These are phyloP conservation scores for Fusarium redolens DNA, from an alignment of 2,329 filamentous ascomycete genomes.

Conservation along the genomic window DNA sequence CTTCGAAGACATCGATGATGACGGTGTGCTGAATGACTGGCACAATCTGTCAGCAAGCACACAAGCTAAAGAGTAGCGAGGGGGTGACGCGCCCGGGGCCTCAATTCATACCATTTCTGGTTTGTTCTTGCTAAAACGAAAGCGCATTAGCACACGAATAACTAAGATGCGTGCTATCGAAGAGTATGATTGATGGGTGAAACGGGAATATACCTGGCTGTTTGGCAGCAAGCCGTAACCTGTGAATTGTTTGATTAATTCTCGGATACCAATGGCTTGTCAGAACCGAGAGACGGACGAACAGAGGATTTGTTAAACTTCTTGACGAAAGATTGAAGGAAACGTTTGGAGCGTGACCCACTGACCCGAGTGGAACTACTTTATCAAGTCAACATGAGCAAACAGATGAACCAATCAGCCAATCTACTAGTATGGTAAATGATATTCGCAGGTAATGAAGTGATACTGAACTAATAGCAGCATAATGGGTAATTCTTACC, in stretches of 20 bases:
- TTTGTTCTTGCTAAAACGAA: constrained; percentile 34
- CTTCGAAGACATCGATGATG: constrained; percentile 35
- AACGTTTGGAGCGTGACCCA: constrained; percentile 34
- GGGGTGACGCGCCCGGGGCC: no score
- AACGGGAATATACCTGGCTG: constrained; percentile 20
- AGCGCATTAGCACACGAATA: constrained; percentile 1
- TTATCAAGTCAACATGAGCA: constrained; percentile 7
- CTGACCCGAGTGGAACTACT: background rate
- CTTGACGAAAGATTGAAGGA: constrained; percentile 33
- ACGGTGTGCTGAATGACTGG: constrained; percentile 36
- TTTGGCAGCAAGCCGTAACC: constrained; percentile 36
- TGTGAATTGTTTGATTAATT: constrained; percentile 10
- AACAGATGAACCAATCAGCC: background rate
- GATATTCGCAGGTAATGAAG: no score
- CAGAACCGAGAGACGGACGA: constrained; percentile 16
- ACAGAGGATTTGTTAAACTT: constrained; percentile 34
- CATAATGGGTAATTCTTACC: constrained; percentile 6
- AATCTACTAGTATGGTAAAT: background rate
- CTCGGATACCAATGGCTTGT: background rate
- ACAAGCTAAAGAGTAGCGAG: background rate
- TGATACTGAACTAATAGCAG: no score
- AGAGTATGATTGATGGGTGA: background rate
- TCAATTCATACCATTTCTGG: constrained; percentile 32
- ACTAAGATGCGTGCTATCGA: no score
- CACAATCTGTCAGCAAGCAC: constrained; percentile 12